Conservation (phyloP, 2,329 filamentous ascomycete species). For the Pseudophaeomoniella oleicola region DNA sequence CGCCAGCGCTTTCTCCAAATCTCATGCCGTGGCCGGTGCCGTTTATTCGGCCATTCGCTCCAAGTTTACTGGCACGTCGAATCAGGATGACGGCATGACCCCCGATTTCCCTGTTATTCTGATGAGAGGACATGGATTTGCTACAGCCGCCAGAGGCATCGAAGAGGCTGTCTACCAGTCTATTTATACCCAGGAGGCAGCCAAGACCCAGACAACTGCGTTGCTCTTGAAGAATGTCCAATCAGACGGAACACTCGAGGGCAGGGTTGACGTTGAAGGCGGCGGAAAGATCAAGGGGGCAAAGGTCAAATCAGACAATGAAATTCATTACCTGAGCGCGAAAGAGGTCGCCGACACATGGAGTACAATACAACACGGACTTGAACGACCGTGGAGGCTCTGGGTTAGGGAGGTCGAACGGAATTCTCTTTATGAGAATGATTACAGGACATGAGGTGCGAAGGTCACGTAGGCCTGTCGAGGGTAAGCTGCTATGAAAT, state of each 20-base stretch:
- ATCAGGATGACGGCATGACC: background rate
- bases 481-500: too few relatives aligned
- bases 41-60: conserved; percentile 1
- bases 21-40: background rate
- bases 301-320: background rate
- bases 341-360: conserved; percentile 6
- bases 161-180: conserved; percentile 26
- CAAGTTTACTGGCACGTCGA: conserved; percentile 3
- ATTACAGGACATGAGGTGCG: background rate
- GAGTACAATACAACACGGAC: conserved; percentile 7
- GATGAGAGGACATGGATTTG: conserved; percentile 33
- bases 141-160: conserved; percentile 21
- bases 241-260: background rate
- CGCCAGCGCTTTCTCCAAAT: conserved; percentile 16
- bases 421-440: conserved; percentile 10
- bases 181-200: conserved; percentile 30
- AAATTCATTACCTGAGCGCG: conserved; percentile 7
- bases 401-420: conserved; percentile 11
- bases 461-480: too few relatives aligned
- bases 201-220: conserved; percentile 25
- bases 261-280: background rate
- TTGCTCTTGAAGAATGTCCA: conserved; percentile 11
- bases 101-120: conserved; percentile 23
- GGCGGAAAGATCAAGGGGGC: conserved; percentile 1
- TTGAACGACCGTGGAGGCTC: conserved; percentile 10